Base-by-base conservation (phyloP, 73 alveolate species). In the Breviolum minutum region DNA sequence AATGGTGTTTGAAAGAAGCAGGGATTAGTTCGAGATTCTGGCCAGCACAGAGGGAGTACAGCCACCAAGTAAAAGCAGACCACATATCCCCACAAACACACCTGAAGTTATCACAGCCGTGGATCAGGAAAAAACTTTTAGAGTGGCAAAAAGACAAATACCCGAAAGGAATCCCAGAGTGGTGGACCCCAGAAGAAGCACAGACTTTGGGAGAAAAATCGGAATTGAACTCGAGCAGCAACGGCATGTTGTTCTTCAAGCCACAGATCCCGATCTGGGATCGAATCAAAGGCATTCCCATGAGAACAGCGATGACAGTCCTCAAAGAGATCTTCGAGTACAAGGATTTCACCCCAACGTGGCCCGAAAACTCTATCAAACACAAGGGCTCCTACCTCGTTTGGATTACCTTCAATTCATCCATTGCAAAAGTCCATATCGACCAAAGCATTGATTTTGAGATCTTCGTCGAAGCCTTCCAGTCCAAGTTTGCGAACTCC, bases 241-340 rank as follows among this genome's bases (percentile, higher is more conserved):
- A 77, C 63, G 86, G 86, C 86, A 77, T 17, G 63, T 1, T 77
- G 6, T 4, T 77, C 63, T 77, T 77, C 86, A 77, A 84, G 76
- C 93, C 93, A 5, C 77, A 84, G 76, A 61, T 84, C 12, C 68
- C 61, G 6, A 26, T 84, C 9, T 84, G 93, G 93, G 93, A 84
- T 60, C 17, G 93, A 54, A 6, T 84, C 60, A 84, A 61, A 10
- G 93, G 93, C 17, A 0, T 84, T 8, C 93, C 93, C 16, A 24
- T 84, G 76, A 54, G 70, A 63, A 84, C 40, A 17, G 93, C 93
- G 10, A 84, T 84, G 93, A 60, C 16, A 26, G 93, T 60, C 7
- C 76, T 61, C 54, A 24, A 61, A 60, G 26, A 54, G 14, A 16
- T 63, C 61, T 24, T 61, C 26, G 48, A 20, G 60, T 5, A 16